Base-by-base conservation (phyloP, 768 basidiomycete species). In the Mycena alexandri region DNA sequence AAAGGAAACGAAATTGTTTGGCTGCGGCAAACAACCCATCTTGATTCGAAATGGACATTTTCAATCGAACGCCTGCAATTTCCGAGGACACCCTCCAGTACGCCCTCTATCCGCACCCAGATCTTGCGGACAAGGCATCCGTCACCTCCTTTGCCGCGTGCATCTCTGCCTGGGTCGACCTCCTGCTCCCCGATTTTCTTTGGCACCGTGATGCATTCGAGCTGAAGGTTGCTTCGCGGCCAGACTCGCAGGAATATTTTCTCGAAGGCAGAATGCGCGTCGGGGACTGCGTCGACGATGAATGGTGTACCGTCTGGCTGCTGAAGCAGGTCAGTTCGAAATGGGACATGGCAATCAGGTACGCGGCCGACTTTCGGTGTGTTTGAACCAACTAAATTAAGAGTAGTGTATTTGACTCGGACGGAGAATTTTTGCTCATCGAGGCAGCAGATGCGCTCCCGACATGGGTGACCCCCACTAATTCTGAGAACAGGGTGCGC, bases 251-350 rank as follows among this genome's bases (percentile, higher is more conserved):
- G 56, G 82, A 78, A n/a, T 90, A 86, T 80, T 80, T 89, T 46
- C 79, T 98, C 1, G 90, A 95, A 74, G 95, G 96, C 11, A 82
- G 84, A 50, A 93, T 96, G 90, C 84, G 96, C 50, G 93, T 99
- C 24, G 97, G 98, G 3, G 98, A 99, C 79, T 93, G 90, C 58
- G 87, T 99, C n/a, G 96, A 99, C 77, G 98, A 99, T 73, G 98
- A 99, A 79, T 99, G 98, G 98, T 91, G 90, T 76, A 85, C 87
- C 16, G 95, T 98, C 19, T 99, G 94, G 94, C 81, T 99, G 52
- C 80, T 99, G 64, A 86, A 84, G 72, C 87, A 94, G 78, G 83
- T 97, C 63, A 92, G 90, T 67, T 79, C 83, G 44, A 88, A 87
- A 68, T 96, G 92, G 92, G 92, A 95, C 70, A 78, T 96, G 42